Conservation (phyloP, 768 basidiomycete genomes). For the Scleroderma bovista region DNA sequence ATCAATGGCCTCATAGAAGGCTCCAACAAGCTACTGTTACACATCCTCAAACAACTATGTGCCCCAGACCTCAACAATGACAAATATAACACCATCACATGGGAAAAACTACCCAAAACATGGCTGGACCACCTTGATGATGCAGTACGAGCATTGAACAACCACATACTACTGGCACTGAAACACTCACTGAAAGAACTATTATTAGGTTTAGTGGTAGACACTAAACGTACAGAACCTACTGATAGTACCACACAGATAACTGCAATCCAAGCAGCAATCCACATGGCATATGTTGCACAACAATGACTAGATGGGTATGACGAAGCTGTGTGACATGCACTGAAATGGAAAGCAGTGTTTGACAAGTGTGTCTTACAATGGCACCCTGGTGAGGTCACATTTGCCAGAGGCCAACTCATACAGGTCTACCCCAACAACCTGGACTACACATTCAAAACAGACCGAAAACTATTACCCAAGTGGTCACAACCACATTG, state of each 20-base stretch:
- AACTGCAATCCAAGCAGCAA: conserved; percentile 2
- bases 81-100: not conserved
- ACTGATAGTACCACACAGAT: conserved; percentile 2
- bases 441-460: conserved; percentile 23
- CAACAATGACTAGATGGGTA: conserved; percentile 30
- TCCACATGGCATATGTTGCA: conserved; percentile 25
- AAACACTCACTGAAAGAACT: conserved; percentile 28
- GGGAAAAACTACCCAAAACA: conserved; percentile 12
- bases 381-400: conserved; percentile 18
- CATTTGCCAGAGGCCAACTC: conserved; percentile 25
- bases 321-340: conserved; percentile 17
- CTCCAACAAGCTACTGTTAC: not conserved
- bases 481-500: conserved; percentile 27
- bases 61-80: not conserved
- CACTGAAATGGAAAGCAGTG: conserved; percentile 15
- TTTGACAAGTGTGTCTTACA: conserved; percentile 12
- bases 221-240: conserved; percentile 11
- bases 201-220: conserved; percentile 24
- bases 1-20: too few relatives aligned
- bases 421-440: conserved; percentile 28
- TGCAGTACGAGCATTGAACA: conserved; percentile 11
- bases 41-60: not conserved
- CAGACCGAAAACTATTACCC: conserved; percentile 24
- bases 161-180: conserved; percentile 14
- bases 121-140: conserved; percentile 14